phyloP scores from a whole-genome alignment of 2,329 filamentous ascomycete species.

The Aureobasidium lini region DNA sequence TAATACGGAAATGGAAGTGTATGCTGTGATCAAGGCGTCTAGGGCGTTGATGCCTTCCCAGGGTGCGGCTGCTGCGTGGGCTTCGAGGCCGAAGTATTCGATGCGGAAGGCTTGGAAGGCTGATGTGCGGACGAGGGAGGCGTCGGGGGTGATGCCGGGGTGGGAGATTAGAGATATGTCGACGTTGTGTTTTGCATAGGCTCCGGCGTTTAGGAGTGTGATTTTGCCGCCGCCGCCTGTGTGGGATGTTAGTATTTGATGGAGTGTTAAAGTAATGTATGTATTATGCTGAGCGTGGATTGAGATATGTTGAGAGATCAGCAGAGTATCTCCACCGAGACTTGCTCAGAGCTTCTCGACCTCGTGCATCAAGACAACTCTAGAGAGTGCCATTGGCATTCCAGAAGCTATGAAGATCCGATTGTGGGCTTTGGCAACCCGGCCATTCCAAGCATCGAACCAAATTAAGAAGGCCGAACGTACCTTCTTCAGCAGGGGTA shows the following conservation, averaged over 20 bases:
- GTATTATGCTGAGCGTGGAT: too few relatives aligned
- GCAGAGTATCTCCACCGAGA: background rate
- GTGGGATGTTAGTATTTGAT: background rate
- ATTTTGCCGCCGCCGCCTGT: constrained; percentile 37
- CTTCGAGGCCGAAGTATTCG: constrained; percentile 40
- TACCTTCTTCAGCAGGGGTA: constrained; percentile 38
- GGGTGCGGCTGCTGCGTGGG: constrained; percentile 30
- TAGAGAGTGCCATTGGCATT: too few relatives aligned
- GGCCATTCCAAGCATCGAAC: too few relatives aligned
- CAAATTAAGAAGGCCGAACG: background rate
- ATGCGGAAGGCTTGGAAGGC: constrained; percentile 45
- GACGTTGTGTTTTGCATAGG: constrained; percentile 34
- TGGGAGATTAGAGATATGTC: constrained; percentile 30
- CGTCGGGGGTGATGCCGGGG: constrained; percentile 32
- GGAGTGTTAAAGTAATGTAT: too few relatives aligned
- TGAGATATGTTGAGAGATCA: too few relatives aligned
- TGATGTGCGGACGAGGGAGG: constrained; percentile 45
- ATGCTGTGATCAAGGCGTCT: constrained; percentile 20
- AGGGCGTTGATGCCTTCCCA: constrained; percentile 22
- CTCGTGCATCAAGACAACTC: too few relatives aligned
- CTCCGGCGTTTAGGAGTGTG: constrained; percentile 36
- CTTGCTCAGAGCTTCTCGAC: too few relatives aligned
- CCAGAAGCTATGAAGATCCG: too few relatives aligned
- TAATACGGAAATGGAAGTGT: constrained; percentile 29
- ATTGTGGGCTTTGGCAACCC: too few relatives aligned